Evolutionary conservation across 2,329 filamentous ascomycete genomes (phyloP).

Genomic region (Tolypocladium sp.): DNA sequence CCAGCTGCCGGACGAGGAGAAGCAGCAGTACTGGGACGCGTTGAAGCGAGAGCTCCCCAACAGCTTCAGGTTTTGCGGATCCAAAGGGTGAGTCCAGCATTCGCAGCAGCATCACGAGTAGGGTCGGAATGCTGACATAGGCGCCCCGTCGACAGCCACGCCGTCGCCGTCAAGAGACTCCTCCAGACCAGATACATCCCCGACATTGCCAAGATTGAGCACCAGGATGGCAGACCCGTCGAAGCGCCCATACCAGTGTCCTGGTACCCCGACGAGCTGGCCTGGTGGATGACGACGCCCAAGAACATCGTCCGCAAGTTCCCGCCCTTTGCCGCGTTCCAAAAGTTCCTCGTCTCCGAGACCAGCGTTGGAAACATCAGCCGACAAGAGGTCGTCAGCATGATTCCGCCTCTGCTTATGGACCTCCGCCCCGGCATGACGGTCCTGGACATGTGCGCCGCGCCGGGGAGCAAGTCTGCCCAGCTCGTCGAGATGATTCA

Average conservation of each 20-base stretch:
- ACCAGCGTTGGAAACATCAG: constrained; percentile 96
- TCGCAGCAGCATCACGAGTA: neutral
- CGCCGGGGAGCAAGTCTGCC: constrained; percentile 92
- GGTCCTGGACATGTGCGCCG: constrained; percentile 91
- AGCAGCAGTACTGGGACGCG: constrained; percentile 72
- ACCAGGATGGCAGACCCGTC: constrained; percentile 73
- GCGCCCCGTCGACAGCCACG: constrained; percentile 50
- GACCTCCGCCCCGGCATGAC: constrained; percentile 87
- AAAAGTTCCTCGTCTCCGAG: constrained; percentile 96
- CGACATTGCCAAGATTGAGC: constrained; percentile 74
- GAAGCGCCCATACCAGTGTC: constrained; percentile 72
- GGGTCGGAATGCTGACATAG: constrained; percentile 6
- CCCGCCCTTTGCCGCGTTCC: constrained; percentile 87
- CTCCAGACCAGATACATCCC: constrained; percentile 85
- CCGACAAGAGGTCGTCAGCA: constrained; percentile 94
- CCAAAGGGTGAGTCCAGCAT: constrained; percentile 58
- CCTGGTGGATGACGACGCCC: constrained; percentile 96
- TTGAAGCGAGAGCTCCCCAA: constrained; percentile 83
- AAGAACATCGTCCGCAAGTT: constrained; percentile 94
- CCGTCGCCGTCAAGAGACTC: constrained; percentile 82
- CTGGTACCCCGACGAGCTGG: constrained; percentile 92
- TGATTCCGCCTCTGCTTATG: constrained; percentile 94
- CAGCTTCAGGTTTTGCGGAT: constrained; percentile 95
- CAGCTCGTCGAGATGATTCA: constrained; percentile 95
- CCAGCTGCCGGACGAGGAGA: constrained; percentile 69